Evolutionary conservation across 306 rosid genomes (phyloP).

Genomic region (Lotus japonicus): DNA sequence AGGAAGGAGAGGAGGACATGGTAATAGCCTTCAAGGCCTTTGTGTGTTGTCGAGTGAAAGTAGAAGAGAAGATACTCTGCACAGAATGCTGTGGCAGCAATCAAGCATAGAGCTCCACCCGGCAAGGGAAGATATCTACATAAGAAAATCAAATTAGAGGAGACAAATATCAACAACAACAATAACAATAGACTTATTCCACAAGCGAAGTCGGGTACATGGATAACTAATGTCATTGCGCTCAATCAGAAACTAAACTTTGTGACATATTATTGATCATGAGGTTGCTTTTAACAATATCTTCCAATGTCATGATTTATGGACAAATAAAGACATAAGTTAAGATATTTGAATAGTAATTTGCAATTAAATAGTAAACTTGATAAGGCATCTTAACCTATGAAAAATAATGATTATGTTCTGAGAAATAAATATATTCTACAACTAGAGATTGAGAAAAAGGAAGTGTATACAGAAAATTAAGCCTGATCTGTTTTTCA

Average conservation of each 20-base stretch:
- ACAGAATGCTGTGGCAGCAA: conserved; percentile 64
- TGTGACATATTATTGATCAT: no score
- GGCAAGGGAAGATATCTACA: conserved; percentile 60
- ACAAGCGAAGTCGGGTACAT: no score
- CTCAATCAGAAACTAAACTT: no score
- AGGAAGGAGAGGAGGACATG: conserved; percentile 68
- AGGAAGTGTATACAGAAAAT: not conserved
- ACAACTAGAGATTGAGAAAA: not conserved
- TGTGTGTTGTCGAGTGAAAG: conserved; percentile 79
- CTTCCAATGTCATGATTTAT: no score
- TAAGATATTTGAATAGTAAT: not conserved
- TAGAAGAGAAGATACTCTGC: conserved; percentile 73
- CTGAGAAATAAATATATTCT: not conserved
- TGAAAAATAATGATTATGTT: not conserved
- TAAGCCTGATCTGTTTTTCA: no score
- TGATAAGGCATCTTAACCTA: not conserved
- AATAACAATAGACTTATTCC: no score
- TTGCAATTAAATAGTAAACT: not conserved
- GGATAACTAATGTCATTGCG: no score
- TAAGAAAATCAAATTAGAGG: not conserved
- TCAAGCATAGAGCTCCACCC: conserved; percentile 62
- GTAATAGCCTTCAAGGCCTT: conserved; percentile 80
- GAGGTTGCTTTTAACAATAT: no score
- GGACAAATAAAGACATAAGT: not conserved
- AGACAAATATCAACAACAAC: not conserved